Percentiles rank a stretch among this genome's conserved stretches.
These are phyloP conservation scores for Ogataea ramenticola DNA, from an alignment of 805 yeast species.

Conservation along the genomic window DNA sequence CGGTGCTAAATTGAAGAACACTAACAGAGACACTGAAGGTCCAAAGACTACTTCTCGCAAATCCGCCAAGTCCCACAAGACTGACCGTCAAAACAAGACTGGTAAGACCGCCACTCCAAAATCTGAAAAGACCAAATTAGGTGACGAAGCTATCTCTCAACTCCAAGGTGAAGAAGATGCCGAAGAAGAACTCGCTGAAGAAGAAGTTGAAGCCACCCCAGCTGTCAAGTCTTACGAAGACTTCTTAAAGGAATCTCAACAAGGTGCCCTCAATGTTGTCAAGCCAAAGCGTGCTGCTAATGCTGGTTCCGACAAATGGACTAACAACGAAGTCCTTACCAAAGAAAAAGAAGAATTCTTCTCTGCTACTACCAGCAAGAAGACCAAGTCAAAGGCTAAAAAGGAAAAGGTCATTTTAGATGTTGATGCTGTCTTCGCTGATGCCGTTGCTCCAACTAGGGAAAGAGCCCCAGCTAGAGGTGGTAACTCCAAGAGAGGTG, in stretches of 20 bases:
- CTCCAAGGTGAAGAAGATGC: constrained; percentile 50
- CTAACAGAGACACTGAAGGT: constrained; percentile 59
- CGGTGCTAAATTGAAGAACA: constrained; percentile 65
- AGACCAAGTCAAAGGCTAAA: constrained; percentile 60
- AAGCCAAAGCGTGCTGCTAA: constrained; percentile 42
- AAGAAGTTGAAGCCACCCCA: constrained; percentile 39
- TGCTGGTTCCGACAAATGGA: constrained; percentile 50
- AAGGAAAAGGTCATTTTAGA: constrained; percentile 80
- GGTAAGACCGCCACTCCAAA: constrained; percentile 81
- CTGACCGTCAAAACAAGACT: constrained; percentile 83
- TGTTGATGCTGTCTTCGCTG: constrained; percentile 65
- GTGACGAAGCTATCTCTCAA: constrained; percentile 57
- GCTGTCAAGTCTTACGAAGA: constrained; percentile 72
- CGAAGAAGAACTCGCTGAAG: constrained; percentile 35
- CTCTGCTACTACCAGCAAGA: constrained; percentile 58
- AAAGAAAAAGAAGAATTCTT: constrained; percentile 58
- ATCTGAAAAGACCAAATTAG: constrained; percentile 84
- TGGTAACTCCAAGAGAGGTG: constrained; percentile 12
- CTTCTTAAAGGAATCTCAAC: constrained; percentile 52
- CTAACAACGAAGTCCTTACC: constrained; percentile 52
- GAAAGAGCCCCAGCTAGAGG: constrained; percentile 28
- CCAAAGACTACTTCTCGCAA: constrained; percentile 40
- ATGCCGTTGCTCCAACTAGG: constrained; percentile 32
- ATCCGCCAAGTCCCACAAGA: constrained; percentile 44
- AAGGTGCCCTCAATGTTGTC: constrained; percentile 6